These are phyloP conservation scores for Daedaleopsis nitida DNA, from an alignment of 768 basidiomycete genomes.

Conservation along the genomic window DNA sequence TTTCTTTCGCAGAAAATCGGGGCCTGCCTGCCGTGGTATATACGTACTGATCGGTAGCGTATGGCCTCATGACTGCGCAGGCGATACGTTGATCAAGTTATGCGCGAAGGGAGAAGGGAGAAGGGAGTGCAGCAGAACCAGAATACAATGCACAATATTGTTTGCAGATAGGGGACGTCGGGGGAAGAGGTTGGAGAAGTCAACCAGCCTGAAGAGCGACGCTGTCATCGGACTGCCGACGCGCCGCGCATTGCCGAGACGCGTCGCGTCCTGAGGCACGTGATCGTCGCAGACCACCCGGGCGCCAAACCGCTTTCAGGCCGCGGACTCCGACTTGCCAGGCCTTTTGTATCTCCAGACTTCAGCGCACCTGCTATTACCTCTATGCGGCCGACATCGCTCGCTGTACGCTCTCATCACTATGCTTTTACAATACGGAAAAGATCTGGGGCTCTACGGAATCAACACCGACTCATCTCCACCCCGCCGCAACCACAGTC, in stretches of 20 bases:
- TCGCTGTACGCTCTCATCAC: neutral
- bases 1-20: too few species aligned
- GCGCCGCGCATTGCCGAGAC: neutral
- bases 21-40: too few species aligned
- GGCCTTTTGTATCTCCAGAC: too few species aligned
- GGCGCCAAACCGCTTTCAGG: neutral
- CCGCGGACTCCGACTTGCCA: neutral
- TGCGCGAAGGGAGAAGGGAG: too few species aligned
- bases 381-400: neutral
- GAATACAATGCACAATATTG: too few species aligned
- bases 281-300: neutral
- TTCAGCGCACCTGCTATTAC: neutral
- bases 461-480: conserved; percentile 1
- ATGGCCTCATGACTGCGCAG: too few species aligned
- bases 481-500: conserved; percentile 1
- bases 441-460: neutral
- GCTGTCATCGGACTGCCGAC: too few species aligned
- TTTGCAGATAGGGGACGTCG: neutral
- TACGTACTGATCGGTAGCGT: too few species aligned
- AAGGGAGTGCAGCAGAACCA: too few species aligned
- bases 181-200: neutral
- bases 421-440: neutral
- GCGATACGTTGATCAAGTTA: too few species aligned
- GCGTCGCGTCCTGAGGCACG: neutral
- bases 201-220: too few species aligned